Evolutionary conservation across 257 asterid species (phyloP), one percentile per base, ranked within the genome.

Genomic region (Solanum lycopersicoides): DNA sequence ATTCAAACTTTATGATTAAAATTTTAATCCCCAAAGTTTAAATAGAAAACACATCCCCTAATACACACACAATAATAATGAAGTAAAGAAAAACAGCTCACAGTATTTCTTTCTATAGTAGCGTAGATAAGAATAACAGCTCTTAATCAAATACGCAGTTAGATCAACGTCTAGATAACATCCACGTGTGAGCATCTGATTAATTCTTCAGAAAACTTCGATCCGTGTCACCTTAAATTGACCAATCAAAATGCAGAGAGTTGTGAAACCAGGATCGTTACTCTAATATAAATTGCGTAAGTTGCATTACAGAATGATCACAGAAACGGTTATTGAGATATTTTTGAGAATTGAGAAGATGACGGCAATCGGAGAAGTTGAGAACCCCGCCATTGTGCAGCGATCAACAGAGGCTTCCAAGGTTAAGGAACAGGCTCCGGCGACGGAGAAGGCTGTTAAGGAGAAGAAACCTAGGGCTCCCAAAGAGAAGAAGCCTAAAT

Each of bases 381-480:
- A 88, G 93, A 90, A 88, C 8, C 66, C 89, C 10, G 12, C 73
- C 60, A 88, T 56, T 44, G 89, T 75, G 86, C 87, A 86, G 91
- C 90, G 90, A 42, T 44, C 75, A n/a, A 25, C 84, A 23, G 90
- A 89, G 88, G 90, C 88, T 87, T 53, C 87, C 5, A 76, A 73
- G 72, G 91, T 89, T 56, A 93, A 60, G 89, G 72, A 88, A 86
- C 86, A 69, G 59, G 37, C 56, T 59, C 50, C 42, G 39, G 87
- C 85, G 83, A 87, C 53, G 41, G 80, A 65, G 87, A 92, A 89
- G 89, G 84, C 93, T 53, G 90, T 45, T 9, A 93, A 91, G 87
- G 96, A 87, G 89, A 94, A 89, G 94, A 92, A 92, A 71, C 23
- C 89, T 14, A 94, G 87, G 91, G 94, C 86, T 39, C 90, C 92